phyloP scores from a whole-genome alignment of 2,329 filamentous ascomycete species.

The Botryotinia convoluta region DNA sequence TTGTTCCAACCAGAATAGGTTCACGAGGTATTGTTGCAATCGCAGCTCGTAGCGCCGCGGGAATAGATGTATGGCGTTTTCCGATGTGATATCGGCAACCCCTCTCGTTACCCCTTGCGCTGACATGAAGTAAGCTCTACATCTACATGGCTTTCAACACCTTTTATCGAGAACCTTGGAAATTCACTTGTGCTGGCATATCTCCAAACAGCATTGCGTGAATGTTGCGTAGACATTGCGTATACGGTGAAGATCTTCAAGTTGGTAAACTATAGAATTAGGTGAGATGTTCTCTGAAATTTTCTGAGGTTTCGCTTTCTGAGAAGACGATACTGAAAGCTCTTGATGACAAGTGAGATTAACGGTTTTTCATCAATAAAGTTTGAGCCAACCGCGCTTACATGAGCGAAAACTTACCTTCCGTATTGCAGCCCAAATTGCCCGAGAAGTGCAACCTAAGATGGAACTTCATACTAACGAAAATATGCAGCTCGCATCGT shows the following conservation, averaged over 20 bases:
- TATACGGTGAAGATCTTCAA: not conserved
- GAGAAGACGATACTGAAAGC: not conserved
- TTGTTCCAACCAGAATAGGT: not conserved
- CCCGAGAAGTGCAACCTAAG: not conserved
- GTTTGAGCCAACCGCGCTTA: not conserved
- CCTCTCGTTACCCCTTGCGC: not conserved
- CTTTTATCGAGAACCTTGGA: not conserved
- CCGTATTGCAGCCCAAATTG: not conserved
- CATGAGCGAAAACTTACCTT: not conserved
- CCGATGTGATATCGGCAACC: not conserved
- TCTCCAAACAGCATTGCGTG: not conserved
- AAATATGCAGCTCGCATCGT: constrained; percentile 2
- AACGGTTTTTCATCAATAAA: not conserved
- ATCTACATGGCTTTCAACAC: not conserved
- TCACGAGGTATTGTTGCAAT: not conserved
- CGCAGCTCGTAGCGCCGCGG: not conserved
- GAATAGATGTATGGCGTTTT: not conserved
- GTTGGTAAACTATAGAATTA: not conserved
- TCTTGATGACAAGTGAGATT: not conserved
- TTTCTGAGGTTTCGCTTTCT: not conserved
- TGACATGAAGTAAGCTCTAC: not conserved
- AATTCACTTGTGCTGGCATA: not conserved
- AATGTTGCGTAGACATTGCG: not conserved
- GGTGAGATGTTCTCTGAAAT: not conserved
- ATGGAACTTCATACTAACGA: not conserved